Conservation (phyloP, 2,329 filamentous ascomycete species). For the Metarhizium sp. region DNA sequence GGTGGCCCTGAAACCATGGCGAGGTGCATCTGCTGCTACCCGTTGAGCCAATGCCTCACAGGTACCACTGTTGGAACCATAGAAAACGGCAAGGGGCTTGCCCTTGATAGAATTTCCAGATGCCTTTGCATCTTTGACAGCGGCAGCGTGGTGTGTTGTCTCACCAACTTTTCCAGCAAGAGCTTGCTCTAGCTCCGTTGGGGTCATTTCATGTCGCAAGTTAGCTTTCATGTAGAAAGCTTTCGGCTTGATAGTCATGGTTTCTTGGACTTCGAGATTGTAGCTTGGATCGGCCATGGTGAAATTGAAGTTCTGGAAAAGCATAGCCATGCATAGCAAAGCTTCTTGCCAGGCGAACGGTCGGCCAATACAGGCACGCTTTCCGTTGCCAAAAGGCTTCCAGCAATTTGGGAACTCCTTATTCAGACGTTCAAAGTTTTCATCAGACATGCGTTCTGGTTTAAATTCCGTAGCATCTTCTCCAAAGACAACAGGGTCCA, state of each 20-base stretch:
- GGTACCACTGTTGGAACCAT: conserved; percentile 67
- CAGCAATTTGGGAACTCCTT: conserved; percentile 53
- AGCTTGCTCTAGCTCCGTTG: conserved; percentile 36
- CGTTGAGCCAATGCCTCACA: conserved; percentile 61
- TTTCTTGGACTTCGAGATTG: conserved; percentile 42
- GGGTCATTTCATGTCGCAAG: conserved; percentile 37
- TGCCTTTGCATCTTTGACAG: neutral
- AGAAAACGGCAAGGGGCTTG: conserved; percentile 54
- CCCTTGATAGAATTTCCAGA: conserved; percentile 9
- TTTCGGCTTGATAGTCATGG: conserved; percentile 54
- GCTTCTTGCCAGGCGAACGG: conserved; percentile 69
- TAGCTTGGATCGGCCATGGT: conserved; percentile 52
- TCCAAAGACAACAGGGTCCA: conserved; percentile 56
- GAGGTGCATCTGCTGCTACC: conserved; percentile 47
- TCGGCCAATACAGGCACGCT: conserved; percentile 61
- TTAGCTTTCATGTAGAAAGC: conserved; percentile 52
- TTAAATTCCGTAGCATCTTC: conserved; percentile 55
- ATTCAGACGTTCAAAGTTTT: conserved; percentile 51
- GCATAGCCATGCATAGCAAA: conserved; percentile 48
- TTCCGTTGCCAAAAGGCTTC: conserved; percentile 70
- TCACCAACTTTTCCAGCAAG: conserved; percentile 24
- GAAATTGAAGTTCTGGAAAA: conserved; percentile 66
- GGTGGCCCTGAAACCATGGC: conserved; percentile 48
- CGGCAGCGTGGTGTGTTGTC: conserved; percentile 2
- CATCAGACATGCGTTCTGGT: conserved; percentile 65